These are phyloP conservation scores for Yamadazyma membranifaciens DNA, from an alignment of 1,139 yeast genomes.

Conservation along the genomic window DNA sequence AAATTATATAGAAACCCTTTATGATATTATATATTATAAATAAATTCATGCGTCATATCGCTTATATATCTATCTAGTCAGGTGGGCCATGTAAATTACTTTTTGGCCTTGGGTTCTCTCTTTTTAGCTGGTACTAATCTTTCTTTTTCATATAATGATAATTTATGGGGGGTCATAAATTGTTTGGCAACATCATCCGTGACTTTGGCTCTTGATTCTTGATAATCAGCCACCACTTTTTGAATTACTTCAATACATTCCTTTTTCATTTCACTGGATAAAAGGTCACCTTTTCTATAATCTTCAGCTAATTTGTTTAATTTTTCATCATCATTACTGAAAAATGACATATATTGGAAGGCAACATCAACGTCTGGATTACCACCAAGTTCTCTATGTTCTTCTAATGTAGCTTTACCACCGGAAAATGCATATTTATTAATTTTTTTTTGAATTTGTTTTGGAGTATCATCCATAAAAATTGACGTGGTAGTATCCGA, in stretches of 20 bases:
- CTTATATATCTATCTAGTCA: not conserved
- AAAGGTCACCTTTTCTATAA: slow-evolving; percentile 76
- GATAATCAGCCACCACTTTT: slow-evolving; percentile 76
- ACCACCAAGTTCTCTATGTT: slow-evolving; percentile 88
- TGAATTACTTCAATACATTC: slow-evolving; percentile 79
- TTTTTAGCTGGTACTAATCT: slow-evolving; percentile 68
- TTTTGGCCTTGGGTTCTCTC: slow-evolving; percentile 32
- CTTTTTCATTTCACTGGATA: slow-evolving; percentile 93
- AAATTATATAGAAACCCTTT: not conserved
- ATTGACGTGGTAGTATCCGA: slow-evolving; percentile 77
- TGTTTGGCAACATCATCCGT: slow-evolving; percentile 63
- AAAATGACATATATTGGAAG: slow-evolving; percentile 86
- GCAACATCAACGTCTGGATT: slow-evolving; percentile 96
- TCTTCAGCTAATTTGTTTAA: slow-evolving; percentile 60
- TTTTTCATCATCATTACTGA: slow-evolving; percentile 83
- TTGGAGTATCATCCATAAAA: slow-evolving; percentile 92
- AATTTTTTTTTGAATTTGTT: slow-evolving; percentile 89
- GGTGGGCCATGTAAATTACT: not conserved
- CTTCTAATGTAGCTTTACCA: slow-evolving; percentile 84
- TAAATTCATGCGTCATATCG: not conserved
- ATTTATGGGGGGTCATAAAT: slow-evolving; percentile 84
- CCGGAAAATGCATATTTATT: slow-evolving; percentile 97
- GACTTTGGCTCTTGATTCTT: slow-evolving; percentile 68
- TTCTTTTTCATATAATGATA: slow-evolving; percentile 70
- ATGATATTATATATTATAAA: not conserved